Evolutionary conservation across 257 asterid species (phyloP), one percentile per base, ranked within the genome.

Genomic region (Nicotiana obtusifolia): DNA sequence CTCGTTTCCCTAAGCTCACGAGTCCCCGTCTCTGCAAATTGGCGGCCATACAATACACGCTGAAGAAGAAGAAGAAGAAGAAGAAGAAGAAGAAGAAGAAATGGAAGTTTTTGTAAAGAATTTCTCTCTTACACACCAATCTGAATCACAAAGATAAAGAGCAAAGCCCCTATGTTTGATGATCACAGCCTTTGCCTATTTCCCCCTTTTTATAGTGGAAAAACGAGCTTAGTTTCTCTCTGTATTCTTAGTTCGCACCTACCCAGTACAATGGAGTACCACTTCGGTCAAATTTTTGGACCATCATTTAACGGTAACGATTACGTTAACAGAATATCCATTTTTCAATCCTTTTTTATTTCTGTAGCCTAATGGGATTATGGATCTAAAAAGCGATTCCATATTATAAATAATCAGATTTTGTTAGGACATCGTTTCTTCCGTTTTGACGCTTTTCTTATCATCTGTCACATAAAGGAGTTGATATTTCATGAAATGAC

Each of bases 11-110:
- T 33, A 89, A 80, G 84, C 68, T 86, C 80, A 87, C 88, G 84
- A 91, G 78, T 85, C 83, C 79, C 62, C 87, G 85, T 41, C 84
- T 69, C 87, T 84, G 90, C 86, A 89, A 82, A 88, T 86, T 88
- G 87, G 91, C 89, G 81, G 96, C 96, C 96, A 91, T 91, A 85
- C 88, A 90, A 90, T 28, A 80, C 0, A 76, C 17, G 11, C 57
- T 31, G 24, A 14, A 5, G 19, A 37, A 59, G 26, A 24, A 24
- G 66, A 37, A 76, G 17, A 57, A 47, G 52, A 65, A 52, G 66
- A 37, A 76, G 16, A 13, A 5, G 19, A 37, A 57, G 26, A 24
- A 24, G 66, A 37, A 76, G 16, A 57, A 54, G 59, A 71, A 52
- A 9, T 61, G 71, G 6, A 35, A 35, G 22, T 26, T 71, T 30